Conservation (phyloP, 2,329 filamentous ascomycete species). For the Cladosporium cucumerinum region DNA sequence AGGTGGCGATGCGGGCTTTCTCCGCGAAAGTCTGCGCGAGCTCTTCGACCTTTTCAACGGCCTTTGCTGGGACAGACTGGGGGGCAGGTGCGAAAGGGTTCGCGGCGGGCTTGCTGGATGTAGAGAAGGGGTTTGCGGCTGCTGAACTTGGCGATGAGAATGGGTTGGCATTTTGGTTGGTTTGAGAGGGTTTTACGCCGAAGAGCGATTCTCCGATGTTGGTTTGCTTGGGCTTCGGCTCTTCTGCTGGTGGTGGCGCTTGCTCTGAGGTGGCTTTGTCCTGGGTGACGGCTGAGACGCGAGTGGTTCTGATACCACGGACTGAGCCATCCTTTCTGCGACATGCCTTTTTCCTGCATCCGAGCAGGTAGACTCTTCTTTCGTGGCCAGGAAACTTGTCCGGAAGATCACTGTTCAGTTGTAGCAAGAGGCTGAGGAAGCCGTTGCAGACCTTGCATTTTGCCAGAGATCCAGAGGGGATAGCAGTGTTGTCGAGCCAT, state of each 20-base stretch:
- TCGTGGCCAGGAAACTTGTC: constrained; percentile 84
- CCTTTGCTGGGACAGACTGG: constrained; percentile 41
- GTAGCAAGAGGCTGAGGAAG: constrained; percentile 78
- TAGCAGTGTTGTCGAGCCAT: constrained; percentile 72
- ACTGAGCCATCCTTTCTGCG: constrained; percentile 79
- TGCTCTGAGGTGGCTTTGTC: constrained; percentile 22
- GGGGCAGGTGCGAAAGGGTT: constrained; percentile 57
- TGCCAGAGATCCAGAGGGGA: constrained; percentile 72
- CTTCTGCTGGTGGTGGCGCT: constrained; percentile 19
- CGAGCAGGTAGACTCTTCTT: constrained; percentile 80
- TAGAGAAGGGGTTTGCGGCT: constrained; percentile 32
- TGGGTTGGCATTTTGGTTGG: constrained; percentile 50
- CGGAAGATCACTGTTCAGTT: constrained; percentile 87
- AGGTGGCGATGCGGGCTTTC: constrained; percentile 30
- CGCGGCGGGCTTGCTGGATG: constrained; percentile 34
- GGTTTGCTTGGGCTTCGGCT: constrained; percentile 27
- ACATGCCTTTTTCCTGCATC: constrained; percentile 74
- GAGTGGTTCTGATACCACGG: constrained; percentile 67
- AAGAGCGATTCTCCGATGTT: constrained; percentile 68
- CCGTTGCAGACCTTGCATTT: constrained; percentile 85
- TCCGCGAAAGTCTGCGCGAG: constrained; percentile 33
- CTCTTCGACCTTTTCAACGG: constrained; percentile 19
- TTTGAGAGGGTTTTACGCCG: constrained; percentile 53
- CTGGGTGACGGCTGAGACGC: constrained; percentile 38
- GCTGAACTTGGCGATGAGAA: constrained; percentile 54